Base-by-base conservation (phyloP, 176 grass and related monocot genomes). In the Ampelocalamus luodianensis region DNA sequence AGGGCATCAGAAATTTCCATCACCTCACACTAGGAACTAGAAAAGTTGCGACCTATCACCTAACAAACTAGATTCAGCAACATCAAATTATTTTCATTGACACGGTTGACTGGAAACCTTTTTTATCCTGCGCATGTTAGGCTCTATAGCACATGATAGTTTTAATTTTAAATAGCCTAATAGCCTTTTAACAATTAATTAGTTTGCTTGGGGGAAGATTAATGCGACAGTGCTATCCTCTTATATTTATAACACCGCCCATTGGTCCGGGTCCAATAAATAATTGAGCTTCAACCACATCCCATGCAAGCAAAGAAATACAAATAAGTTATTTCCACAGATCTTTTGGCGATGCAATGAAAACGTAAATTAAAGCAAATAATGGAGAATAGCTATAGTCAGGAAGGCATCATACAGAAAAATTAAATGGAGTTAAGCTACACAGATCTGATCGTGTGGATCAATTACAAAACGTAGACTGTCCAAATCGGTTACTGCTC, bases 51-150 rank as follows among this genome's bases (percentile, higher is more conserved):
- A 56, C 13, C 42, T n/a, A n/a, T n/a, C n/a, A n/a, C n/a, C n/a
- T 27, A 18, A 63, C 4, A 86, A 38, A 22, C 15, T 63, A 76
- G 43, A 79, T 79, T 79, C 56, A 42, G 29, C 66, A 71, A 24
- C 3, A 63, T 80, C 5, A 72, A 50, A 49, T 32, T 38, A 29
- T 32, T 59, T 60, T 9, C 5, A 45, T 59, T 59, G 1, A 26
- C 12, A 10, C 43, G 8, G 50, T 58, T 43, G 48, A 13, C 11
- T 3, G 8, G 37, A 65, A 65, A 65, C 2, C 11, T 8, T 22
- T 11, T 34, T 84, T 42, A 34, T 27, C 2, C 34, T 29, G 44
- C 20, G 64, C 59, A 20, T 17, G 8, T 20, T 39, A 65, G 15
- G 29, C 58, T 32, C 59, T 24, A 38, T 5, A 23, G 14, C 29